Evolutionary conservation across 2,329 filamentous ascomycete genomes (phyloP), one percentile per base, ranked within the genome.

Genomic region (Exophiala viscosa): DNA sequence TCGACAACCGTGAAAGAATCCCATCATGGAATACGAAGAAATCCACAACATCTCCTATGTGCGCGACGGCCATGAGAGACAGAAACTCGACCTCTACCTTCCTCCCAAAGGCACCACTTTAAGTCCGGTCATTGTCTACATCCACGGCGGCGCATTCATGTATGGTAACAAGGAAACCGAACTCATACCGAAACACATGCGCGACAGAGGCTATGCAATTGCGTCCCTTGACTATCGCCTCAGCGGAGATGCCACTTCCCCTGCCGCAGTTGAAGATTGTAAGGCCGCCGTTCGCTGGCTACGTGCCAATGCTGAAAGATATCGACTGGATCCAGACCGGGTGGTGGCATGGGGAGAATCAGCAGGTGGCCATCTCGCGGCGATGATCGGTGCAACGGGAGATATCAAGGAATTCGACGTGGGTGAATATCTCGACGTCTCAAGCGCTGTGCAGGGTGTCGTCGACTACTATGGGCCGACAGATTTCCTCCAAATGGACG

Each of bases 71-170:
- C 50, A 52, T 20, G n/a, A 7, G 7, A 38, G 46, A 15, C 50
- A 54, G 36, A 47, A 44, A 32, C 54, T 57, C 7, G 50, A 57
- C 18, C 42, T 57, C 11, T 57, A 50, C 23, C 45, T 57, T 17
- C 54, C 50, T n/a, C 14, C 14, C 15, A 20, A 39, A 38, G 13
- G 10, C 7, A 15, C 38, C 31, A 44, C 9, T 34, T 9, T 17
- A 35, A 40, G 45, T 17, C 54, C 54, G n/a, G 18, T 57, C 28
- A 39, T 54, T 11, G 35, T 57, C 45, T 57, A 57, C 41, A 54
- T 57, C 14, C 54, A 53, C 28, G 46, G 50, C 18, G 54, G 51
- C 5, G 46, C 35, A 14, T 57, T 45, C 35, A 31, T 35, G n/a
- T 45, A 46, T 18, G 52, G 52, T 14, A 39, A 11, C 31, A 54